Evolutionary conservation across 1,139 yeast species (phyloP).

Genomic region (Diutina scorzettiae): DNA sequence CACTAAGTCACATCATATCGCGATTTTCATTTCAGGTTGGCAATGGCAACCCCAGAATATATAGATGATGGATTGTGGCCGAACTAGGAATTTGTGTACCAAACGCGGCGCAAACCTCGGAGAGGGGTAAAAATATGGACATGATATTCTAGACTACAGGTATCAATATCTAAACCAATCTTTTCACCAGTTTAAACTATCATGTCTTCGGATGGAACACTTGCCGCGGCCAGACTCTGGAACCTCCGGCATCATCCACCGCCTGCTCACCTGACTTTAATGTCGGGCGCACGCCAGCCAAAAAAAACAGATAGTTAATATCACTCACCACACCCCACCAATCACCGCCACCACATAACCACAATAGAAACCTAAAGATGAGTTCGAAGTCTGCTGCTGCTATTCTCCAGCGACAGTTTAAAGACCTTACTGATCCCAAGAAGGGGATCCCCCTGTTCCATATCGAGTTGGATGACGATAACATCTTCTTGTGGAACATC

Average conservation of each 20-base stretch:
- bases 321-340: not conserved
- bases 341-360: not conserved
- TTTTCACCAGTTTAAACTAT: no score
- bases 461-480: slow-evolving; percentile 77
- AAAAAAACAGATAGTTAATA: not conserved
- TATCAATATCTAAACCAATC: no score
- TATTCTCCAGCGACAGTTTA: slow-evolving; percentile 82
- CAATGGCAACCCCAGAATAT: no score
- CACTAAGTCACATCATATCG: no score
- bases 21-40: no score
- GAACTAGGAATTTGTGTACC: no score
- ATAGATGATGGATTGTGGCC: no score
- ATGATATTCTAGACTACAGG: no score
- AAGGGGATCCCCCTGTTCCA: slow-evolving; percentile 88
- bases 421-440: slow-evolving; percentile 87
- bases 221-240: no score
- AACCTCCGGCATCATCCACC: not conserved
- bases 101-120: no score
- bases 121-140: no score
- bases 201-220: no score
- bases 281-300: slow-evolving; percentile 1
- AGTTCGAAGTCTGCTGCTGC: slow-evolving; percentile 54
- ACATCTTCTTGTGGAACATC: slow-evolving; percentile 84
- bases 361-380: slow-evolving; percentile 17
- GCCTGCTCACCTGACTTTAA: slow-evolving; percentile 1